Evolutionary conservation across 805 yeast genomes (phyloP).

Genomic region (Yamadazyma sp.): DNA sequence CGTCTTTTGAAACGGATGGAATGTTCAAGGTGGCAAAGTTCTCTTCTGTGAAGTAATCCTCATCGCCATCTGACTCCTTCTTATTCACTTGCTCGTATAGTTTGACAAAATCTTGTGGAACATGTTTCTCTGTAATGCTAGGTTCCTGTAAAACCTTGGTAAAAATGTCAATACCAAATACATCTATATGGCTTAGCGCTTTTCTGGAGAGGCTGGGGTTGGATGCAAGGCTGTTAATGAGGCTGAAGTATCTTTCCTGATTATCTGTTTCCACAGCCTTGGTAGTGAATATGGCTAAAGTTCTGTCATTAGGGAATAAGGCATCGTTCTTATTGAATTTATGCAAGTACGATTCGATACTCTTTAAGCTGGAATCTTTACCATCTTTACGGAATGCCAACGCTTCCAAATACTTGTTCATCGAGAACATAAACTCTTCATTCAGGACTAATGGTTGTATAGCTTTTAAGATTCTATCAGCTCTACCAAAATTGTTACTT

Average conservation of each 20-base stretch:
- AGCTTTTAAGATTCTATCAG: constrained; percentile 64
- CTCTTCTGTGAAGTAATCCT: constrained; percentile 35
- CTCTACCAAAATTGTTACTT: constrained; percentile 65
- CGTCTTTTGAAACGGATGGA: constrained; percentile 51
- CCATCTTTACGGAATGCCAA: constrained; percentile 43
- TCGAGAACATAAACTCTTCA: constrained; percentile 58
- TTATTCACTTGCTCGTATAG: constrained; percentile 29
- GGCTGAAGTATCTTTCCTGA: constrained; percentile 15
- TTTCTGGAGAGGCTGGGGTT: constrained; percentile 15
- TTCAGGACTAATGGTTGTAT: constrained; percentile 48
- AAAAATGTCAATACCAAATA: constrained; percentile 50
- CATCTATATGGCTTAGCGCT: constrained; percentile 49
- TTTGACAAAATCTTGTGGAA: constrained; percentile 34
- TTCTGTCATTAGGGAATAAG: constrained; percentile 48
- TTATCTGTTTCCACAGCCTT: constrained; percentile 27
- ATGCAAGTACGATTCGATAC: constrained; percentile 44
- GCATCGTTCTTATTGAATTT: constrained; percentile 24
- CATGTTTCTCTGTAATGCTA: constrained; percentile 25
- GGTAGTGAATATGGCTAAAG: constrained; percentile 59
- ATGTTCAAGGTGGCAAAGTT: constrained; percentile 24
- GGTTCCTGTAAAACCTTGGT: constrained; percentile 29
- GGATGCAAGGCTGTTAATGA: constrained; percentile 14
- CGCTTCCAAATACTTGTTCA: constrained; percentile 60
- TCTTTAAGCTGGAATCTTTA: constrained; percentile 38
- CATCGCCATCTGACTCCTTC: constrained; percentile 19